Percentiles rank a stretch among this genome's conserved stretches.
These are phyloP conservation scores for Begonia peltatifolia DNA, from an alignment of 306 rosid genomes.

Conservation along the genomic window DNA sequence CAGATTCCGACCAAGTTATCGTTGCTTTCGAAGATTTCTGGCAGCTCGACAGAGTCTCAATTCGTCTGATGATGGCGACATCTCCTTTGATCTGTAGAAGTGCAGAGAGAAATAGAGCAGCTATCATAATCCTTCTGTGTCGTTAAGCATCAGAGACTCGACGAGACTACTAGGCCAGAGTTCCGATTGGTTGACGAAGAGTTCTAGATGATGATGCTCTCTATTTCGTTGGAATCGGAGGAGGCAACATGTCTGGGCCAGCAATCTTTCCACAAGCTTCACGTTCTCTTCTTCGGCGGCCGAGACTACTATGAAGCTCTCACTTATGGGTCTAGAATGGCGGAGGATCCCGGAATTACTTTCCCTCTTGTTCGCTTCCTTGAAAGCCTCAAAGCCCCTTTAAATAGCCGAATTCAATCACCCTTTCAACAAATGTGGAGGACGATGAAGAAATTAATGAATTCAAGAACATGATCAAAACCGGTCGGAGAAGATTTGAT, in stretches of 20 bases:
- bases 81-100: too few species aligned
- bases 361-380: conserved; percentile 21
- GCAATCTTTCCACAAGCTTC: conserved; percentile 26
- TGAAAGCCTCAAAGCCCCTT: conserved; percentile 9
- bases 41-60: too few species aligned
- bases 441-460: conserved; percentile 10
- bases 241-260: conserved; percentile 39
- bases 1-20: too few species aligned
- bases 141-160: too few species aligned
- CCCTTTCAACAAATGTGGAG: neutral
- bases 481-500: conserved; percentile 11
- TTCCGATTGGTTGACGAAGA: too few species aligned
- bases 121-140: too few species aligned
- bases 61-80: too few species aligned
- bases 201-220: too few species aligned
- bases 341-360: conserved; percentile 44
- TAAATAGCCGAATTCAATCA: conserved; percentile 3
- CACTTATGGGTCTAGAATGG: conserved; percentile 52
- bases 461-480: conserved; percentile 14
- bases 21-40: too few species aligned
- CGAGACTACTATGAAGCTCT: conserved; percentile 48
- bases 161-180: too few species aligned
- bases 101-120: too few species aligned
- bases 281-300: conserved; percentile 49
- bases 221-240: conserved; percentile 18